phyloP scores from a whole-genome alignment of 2,329 filamentous ascomycete genomes.

The Aspergillus japonicus region DNA sequence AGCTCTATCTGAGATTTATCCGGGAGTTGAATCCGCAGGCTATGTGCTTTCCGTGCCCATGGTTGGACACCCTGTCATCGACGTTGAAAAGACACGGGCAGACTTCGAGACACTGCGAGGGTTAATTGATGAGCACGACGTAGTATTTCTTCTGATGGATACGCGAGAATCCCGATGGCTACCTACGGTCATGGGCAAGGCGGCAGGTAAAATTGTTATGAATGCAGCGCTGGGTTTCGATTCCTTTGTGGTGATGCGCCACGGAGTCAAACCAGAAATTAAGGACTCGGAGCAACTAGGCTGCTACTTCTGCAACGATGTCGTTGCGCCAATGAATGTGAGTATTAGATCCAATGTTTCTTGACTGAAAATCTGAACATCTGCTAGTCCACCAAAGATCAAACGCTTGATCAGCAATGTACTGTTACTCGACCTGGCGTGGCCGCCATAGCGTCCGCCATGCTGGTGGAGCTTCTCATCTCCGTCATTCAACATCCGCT shows the following conservation, averaged over 20 bases:
- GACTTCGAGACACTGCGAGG: slow-evolving; percentile 74
- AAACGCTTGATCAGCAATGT: slow-evolving; percentile 95
- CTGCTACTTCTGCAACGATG: slow-evolving; percentile 98
- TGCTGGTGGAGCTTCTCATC: slow-evolving; percentile 85
- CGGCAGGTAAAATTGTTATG: slow-evolving; percentile 89
- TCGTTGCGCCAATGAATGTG: slow-evolving; percentile 90
- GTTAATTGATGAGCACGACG: slow-evolving; percentile 82
- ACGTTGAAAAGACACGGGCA: slow-evolving; percentile 65
- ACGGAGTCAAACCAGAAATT: slow-evolving; percentile 66
- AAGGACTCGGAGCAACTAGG: slow-evolving; percentile 69
- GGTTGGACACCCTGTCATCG: slow-evolving; percentile 83
- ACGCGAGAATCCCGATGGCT: slow-evolving; percentile 93
- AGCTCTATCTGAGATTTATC: slow-evolving; percentile 81
- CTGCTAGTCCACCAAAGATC: slow-evolving; percentile 80
- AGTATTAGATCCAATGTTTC: slow-evolving; percentile 40
- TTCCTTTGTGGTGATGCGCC: slow-evolving; percentile 94
- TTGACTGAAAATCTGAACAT: slow-evolving; percentile 18
- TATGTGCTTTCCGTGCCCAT: slow-evolving; percentile 87
- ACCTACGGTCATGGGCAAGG: slow-evolving; percentile 93
- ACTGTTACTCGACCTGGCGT: slow-evolving; percentile 93
- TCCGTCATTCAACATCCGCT: slow-evolving; percentile 83
- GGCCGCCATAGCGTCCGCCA: slow-evolving; percentile 84
- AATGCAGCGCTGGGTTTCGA: slow-evolving; percentile 96
- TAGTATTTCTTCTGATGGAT: slow-evolving; percentile 95
- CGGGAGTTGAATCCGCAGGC: slow-evolving; percentile 78